Evolutionary conservation across 1,284 basidiomycete species (phyloP).

Genomic region (Kalmanozyma brasiliensis): DNA sequence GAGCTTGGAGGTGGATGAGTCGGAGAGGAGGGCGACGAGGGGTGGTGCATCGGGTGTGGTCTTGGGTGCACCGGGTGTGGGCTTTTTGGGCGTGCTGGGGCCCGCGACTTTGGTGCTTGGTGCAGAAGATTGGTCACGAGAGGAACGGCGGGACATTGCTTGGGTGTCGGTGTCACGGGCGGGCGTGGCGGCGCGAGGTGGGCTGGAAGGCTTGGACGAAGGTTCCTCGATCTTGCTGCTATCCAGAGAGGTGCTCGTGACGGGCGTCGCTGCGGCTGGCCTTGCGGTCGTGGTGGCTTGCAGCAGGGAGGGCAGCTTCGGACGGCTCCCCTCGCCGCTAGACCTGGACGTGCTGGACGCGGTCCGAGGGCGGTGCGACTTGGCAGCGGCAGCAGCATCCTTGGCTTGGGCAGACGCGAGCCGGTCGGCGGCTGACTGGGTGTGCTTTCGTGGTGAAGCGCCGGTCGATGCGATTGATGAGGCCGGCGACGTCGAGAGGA

Average conservation of each 20-base stretch:
- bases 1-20: constrained; percentile 69
- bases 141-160: constrained; percentile 12
- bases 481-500: constrained; percentile 39
- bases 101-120: constrained; percentile 26
- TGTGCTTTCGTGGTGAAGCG: constrained; percentile 38
- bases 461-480: constrained; percentile 33
- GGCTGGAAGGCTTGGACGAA: neutral
- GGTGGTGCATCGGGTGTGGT: constrained; percentile 36
- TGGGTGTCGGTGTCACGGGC: neutral
- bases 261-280: constrained; percentile 27
- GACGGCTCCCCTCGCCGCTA: constrained; percentile 21
- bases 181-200: constrained; percentile 1
- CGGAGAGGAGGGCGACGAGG: constrained; percentile 50
- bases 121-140: constrained; percentile 9
- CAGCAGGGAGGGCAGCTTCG: constrained; percentile 39
- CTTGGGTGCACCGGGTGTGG: constrained; percentile 7
- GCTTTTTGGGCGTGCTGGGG: constrained; percentile 19
- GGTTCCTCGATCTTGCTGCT: constrained; percentile 6
- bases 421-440: constrained; percentile 29
- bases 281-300: constrained; percentile 19
- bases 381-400: constrained; percentile 40
- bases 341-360: constrained; percentile 38
- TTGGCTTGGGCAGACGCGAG: constrained; percentile 33
- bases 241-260: constrained; percentile 25
- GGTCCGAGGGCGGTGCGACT: constrained; percentile 28